Percentiles rank a stretch among this genome's conserved stretches.
Conservation (phyloP, 768 basidiomycete genomes). For the Psilocybe cubensis region DNA sequence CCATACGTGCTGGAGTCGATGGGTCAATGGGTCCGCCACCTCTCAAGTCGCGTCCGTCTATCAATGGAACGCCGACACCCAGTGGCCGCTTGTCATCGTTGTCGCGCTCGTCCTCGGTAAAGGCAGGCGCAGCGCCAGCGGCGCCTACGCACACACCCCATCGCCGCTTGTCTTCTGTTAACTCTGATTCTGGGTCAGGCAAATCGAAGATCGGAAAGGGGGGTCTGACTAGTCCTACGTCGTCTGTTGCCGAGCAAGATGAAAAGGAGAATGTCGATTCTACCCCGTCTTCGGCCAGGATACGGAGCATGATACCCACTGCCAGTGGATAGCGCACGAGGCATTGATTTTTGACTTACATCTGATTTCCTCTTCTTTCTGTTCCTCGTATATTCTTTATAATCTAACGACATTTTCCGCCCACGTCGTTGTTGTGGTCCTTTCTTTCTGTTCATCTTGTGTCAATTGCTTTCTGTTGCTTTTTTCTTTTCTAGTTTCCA, state of each 20-base stretch:
- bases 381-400: constrained; percentile 4
- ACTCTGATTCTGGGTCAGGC: constrained; percentile 27
- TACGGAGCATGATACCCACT: constrained; percentile 36
- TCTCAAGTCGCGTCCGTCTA: constrained; percentile 38
- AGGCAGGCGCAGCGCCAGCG: constrained; percentile 25
- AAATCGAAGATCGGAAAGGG: constrained; percentile 36
- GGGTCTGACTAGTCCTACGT: constrained; percentile 36
- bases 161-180: constrained; percentile 36
- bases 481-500: constrained; percentile 7
- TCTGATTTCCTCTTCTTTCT: not conserved
- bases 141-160: constrained; percentile 35
- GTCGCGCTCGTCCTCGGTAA: constrained; percentile 36
- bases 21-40: constrained; percentile 56
- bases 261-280: constrained; percentile 64
- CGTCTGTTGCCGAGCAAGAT: constrained; percentile 44
- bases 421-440: not conserved
- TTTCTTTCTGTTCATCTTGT: not conserved
- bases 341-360: not conserved
- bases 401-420: constrained; percentile 8
- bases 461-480: not conserved
- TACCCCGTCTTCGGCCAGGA: constrained; percentile 23
- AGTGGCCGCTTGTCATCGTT: constrained; percentile 36
- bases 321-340: constrained; percentile 24
- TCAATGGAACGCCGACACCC: constrained; percentile 43
- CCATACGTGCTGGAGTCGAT: constrained; percentile 25